Evolutionary conservation across 805 yeast species (phyloP).

Genomic region (Saturnispora sekii): DNA sequence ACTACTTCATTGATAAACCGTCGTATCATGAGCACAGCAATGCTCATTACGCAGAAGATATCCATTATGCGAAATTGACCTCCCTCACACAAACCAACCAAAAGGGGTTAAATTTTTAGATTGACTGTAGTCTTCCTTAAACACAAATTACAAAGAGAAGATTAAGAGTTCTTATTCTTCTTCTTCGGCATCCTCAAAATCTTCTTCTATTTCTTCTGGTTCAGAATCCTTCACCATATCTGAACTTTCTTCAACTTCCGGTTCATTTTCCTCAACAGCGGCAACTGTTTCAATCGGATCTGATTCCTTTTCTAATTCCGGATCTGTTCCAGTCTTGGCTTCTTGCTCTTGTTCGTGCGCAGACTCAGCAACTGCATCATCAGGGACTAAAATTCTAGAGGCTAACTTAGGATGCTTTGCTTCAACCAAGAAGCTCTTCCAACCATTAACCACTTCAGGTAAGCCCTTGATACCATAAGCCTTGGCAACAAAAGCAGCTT

Average conservation of each 20-base stretch:
- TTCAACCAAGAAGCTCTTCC: constrained; percentile 53
- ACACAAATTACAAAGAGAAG: constrained; percentile 15
- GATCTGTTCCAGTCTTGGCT: no score
- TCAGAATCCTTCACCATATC: constrained; percentile 9
- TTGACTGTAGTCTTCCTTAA: not conserved
- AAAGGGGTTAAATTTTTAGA: no score
- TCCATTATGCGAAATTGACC: no score
- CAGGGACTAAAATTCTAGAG: constrained; percentile 46
- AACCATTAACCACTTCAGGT: constrained; percentile 39
- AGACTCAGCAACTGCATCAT: constrained; percentile 13
- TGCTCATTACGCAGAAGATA: no score
- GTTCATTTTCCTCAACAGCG: no score
- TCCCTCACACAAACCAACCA: no score
- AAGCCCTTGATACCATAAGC: constrained; percentile 47
- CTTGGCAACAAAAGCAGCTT: constrained; percentile 72
- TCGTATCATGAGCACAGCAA: no score
- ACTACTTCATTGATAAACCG: no score
- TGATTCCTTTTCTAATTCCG: no score
- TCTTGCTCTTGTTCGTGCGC: no score
- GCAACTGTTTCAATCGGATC: no score
- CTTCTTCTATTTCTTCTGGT: constrained; percentile 17
- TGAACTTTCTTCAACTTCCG: no score
- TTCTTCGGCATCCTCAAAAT: constrained; percentile 11
- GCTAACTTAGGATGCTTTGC: constrained; percentile 50
- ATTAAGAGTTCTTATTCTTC: constrained; percentile 26